Percentiles rank a stretch among this genome's conserved stretches.
Evolutionary conservation across 208 protist genomes (phyloP).

Genomic region (Acanthamoeba rhysodes): DNA sequence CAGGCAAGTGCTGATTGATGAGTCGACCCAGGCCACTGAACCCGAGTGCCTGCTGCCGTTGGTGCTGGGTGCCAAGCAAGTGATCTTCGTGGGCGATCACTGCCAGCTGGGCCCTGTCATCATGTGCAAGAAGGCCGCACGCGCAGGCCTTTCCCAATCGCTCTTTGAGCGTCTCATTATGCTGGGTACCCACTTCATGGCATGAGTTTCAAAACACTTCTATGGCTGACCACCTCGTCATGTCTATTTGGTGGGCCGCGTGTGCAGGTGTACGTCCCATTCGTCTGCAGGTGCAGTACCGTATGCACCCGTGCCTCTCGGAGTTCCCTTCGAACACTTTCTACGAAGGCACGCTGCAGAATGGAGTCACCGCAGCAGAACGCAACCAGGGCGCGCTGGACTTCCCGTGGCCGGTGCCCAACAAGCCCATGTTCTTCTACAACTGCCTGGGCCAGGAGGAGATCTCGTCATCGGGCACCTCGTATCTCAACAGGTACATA

Average conservation of each 20-base stretch:
- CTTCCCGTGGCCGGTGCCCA: constrained; percentile 95
- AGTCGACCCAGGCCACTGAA: constrained; percentile 97
- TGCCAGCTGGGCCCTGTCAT: constrained; percentile 98
- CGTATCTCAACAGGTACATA: constrained; percentile 95
- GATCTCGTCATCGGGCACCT: constrained; percentile 94
- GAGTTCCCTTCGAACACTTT: constrained; percentile 97
- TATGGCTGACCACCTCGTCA: not conserved
- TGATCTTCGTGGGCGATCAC: constrained; percentile 97
- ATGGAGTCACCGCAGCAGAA: constrained; percentile 93
- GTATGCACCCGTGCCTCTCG: constrained; percentile 98
- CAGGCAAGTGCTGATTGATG: constrained; percentile 96
- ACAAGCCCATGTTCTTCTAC: constrained; percentile 97
- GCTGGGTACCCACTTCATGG: constrained; percentile 82
- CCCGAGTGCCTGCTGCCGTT: constrained; percentile 98
- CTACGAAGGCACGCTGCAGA: constrained; percentile 98
- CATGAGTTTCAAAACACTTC: not conserved
- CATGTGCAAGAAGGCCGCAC: constrained; percentile 95
- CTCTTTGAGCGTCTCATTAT: constrained; percentile 97
- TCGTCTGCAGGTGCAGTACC: constrained; percentile 98
- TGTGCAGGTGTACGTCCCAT: constrained; percentile 91
- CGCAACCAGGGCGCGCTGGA: constrained; percentile 82
- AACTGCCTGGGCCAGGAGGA: constrained; percentile 94
- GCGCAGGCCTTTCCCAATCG: constrained; percentile 94
- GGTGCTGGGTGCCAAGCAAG: constrained; percentile 94
- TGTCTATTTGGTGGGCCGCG: not conserved